These are phyloP conservation scores for Pestalotiopsis sp. DNA, from an alignment of 2,329 filamentous ascomycete species.

Conservation along the genomic window DNA sequence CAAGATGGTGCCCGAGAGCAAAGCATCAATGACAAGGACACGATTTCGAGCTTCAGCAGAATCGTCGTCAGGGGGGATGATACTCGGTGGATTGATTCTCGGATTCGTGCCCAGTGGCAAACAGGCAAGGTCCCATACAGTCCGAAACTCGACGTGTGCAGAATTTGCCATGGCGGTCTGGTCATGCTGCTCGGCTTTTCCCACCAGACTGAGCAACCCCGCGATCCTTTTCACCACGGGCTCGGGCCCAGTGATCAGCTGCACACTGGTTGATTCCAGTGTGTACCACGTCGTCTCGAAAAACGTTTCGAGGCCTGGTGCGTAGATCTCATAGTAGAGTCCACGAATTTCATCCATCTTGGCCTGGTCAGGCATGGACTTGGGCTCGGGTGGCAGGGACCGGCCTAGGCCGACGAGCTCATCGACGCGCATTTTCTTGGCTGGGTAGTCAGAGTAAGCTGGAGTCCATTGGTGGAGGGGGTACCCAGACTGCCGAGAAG, in stretches of 20 bases:
- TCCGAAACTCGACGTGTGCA: conserved; percentile 56
- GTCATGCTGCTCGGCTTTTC: conserved; percentile 51
- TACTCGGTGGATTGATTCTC: conserved; percentile 34
- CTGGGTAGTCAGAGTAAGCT: conserved; percentile 51
- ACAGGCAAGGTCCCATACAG: conserved; percentile 63
- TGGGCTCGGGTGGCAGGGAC: conserved; percentile 57
- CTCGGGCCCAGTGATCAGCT: conserved; percentile 52
- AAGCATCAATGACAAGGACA: conserved; percentile 73
- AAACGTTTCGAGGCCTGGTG: conserved; percentile 71
- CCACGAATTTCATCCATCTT: conserved; percentile 68
- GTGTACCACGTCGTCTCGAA: conserved; percentile 86
- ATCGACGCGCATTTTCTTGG: conserved; percentile 71
- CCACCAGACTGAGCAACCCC: conserved; percentile 61
- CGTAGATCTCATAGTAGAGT: conserved; percentile 77
- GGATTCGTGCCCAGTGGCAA: conserved; percentile 45
- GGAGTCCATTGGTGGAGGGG: conserved; percentile 31
- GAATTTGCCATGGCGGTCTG: conserved; percentile 55
- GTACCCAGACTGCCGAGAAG: conserved; percentile 31
- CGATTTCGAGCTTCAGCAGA: conserved; percentile 67
- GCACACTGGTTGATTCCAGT: conserved; percentile 42
- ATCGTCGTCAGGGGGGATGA: conserved; percentile 58
- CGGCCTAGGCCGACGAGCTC: conserved; percentile 70
- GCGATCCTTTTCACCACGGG: conserved; percentile 68
- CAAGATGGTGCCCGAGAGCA: conserved; percentile 74
- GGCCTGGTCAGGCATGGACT: conserved; percentile 53